These are phyloP conservation scores for Cubamyces sp. DNA, from an alignment of 768 basidiomycete species.

Conservation along the genomic window DNA sequence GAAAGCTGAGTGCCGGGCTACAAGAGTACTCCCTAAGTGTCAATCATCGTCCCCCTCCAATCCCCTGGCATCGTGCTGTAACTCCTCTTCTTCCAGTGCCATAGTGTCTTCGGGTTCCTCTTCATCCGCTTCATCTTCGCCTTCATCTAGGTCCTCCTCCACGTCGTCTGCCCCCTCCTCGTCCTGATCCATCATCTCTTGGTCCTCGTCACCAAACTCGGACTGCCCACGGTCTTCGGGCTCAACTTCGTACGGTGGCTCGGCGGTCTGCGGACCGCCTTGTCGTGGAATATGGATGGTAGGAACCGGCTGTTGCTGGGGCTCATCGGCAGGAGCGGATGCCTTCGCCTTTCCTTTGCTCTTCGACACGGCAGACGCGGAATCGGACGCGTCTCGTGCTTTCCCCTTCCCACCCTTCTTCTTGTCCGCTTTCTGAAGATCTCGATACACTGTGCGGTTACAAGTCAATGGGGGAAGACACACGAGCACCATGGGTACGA, in stretches of 20 bases:
- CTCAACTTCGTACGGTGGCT: conserved; percentile 28
- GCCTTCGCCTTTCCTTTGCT: conserved; percentile 42
- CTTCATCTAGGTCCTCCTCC: conserved; percentile 40
- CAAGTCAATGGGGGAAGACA: background rate
- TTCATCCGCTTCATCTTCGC: conserved; percentile 38
- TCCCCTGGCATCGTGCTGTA: conserved; percentile 42
- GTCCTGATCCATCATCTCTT: conserved; percentile 41
- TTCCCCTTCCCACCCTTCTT: conserved; percentile 37
- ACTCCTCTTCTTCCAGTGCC: conserved; percentile 49
- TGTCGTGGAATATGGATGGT: conserved; percentile 35
- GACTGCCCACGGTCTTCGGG: conserved; percentile 29
- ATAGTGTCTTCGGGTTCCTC: conserved; percentile 48
- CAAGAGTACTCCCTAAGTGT: too few species aligned
- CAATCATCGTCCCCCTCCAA: conserved; percentile 37
- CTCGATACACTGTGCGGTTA: conserved; percentile 63
- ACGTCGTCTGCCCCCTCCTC: conserved; percentile 40
- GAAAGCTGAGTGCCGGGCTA: too few species aligned
- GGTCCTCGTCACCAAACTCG: conserved; percentile 39
- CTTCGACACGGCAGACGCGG: conserved; percentile 31
- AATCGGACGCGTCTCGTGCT: conserved; percentile 21
- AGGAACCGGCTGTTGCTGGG: conserved; percentile 28
- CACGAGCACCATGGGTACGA: conserved; percentile 26
- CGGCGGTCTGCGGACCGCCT: conserved; percentile 5
- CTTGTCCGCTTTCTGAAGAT: conserved; percentile 65
- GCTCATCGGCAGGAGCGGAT: background rate